Percentiles rank a stretch among this genome's conserved stretches.
These are phyloP conservation scores for Carex parvula DNA, from an alignment of 176 grass and related monocot genomes.

Conservation along the genomic window DNA sequence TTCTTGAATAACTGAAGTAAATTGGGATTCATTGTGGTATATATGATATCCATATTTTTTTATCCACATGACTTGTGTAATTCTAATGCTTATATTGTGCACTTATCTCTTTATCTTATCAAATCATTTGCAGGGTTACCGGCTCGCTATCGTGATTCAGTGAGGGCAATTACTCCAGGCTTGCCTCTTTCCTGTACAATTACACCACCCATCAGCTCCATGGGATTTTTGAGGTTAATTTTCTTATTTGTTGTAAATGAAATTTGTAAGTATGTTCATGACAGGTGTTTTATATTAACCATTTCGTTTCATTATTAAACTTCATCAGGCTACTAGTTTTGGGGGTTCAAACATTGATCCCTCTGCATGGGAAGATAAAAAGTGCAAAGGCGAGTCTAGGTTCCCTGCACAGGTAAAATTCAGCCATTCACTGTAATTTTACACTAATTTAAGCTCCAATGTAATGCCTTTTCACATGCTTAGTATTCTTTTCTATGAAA, in stretches of 20 bases:
- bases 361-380: conserved; percentile 97
- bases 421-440: neutral
- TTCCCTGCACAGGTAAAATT: conserved; percentile 84
- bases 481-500: conserved; percentile 32
- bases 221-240: conserved; percentile 87
- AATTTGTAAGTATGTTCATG: neutral
- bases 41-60: neutral
- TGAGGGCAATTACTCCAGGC: conserved; percentile 91
- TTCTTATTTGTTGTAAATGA: neutral
- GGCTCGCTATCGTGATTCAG: conserved; percentile 96
- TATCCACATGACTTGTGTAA: neutral
- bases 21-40: neutral
- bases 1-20: neutral
- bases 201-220: conserved; percentile 97
- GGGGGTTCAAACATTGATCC: conserved; percentile 98
- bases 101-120: conserved; percentile 11
- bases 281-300: neutral
- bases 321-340: conserved; percentile 77
- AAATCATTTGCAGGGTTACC: conserved; percentile 63
- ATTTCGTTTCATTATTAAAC: neutral
- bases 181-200: conserved; percentile 97
- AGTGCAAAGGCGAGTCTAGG: conserved; percentile 97
- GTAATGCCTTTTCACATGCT: conserved; percentile 1
- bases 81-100: neutral
- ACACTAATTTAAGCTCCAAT: neutral